These are phyloP conservation scores for Scorias spongiosa DNA, from an alignment of 2,329 filamentous ascomycete species.

Conservation along the genomic window DNA sequence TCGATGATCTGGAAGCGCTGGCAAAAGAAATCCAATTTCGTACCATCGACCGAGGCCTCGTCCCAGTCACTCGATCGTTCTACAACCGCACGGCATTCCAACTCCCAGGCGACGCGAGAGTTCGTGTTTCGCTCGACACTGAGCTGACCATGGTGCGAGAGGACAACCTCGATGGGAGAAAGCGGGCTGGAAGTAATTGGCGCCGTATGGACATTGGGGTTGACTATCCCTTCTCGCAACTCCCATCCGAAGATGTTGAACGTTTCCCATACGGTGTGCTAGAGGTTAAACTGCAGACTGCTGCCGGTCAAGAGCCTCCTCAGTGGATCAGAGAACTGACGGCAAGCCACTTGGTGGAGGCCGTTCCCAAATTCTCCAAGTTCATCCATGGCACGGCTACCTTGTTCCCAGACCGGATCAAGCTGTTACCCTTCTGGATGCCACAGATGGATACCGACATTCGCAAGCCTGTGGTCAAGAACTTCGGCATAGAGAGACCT, in stretches of 20 bases:
- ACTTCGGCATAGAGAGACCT: slow-evolving; percentile 78
- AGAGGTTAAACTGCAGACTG: slow-evolving; percentile 95
- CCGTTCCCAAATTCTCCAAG: slow-evolving; percentile 98
- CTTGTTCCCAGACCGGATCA: slow-evolving; percentile 72
- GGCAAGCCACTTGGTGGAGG: slow-evolving; percentile 85
- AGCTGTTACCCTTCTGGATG: slow-evolving; percentile 91
- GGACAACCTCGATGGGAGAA: slow-evolving; percentile 75
- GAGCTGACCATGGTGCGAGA: slow-evolving; percentile 91
- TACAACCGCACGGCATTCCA: slow-evolving; percentile 98
- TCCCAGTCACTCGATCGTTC: slow-evolving; percentile 85
- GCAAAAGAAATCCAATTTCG: slow-evolving; percentile 91
- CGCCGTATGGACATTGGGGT: slow-evolving; percentile 94
- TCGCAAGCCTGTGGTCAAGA: slow-evolving; percentile 73
- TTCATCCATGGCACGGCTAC: slow-evolving; percentile 92
- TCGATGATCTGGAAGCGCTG: slow-evolving; percentile 77
- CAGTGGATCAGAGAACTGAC: slow-evolving; percentile 94
- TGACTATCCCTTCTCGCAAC: slow-evolving; percentile 82
- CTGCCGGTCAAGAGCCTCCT: slow-evolving; percentile 84
- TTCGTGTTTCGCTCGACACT: slow-evolving; percentile 91
- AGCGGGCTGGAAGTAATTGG: slow-evolving; percentile 77
- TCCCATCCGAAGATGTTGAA: slow-evolving; percentile 71
- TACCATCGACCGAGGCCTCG: slow-evolving; percentile 69
- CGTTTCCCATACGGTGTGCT: slow-evolving; percentile 92
- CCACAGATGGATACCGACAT: slow-evolving; percentile 98
- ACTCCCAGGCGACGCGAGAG: slow-evolving; percentile 84